Evolutionary conservation across 2,329 filamentous ascomycete species (phyloP).

Genomic region (Fusarium chlamydosporum): DNA sequence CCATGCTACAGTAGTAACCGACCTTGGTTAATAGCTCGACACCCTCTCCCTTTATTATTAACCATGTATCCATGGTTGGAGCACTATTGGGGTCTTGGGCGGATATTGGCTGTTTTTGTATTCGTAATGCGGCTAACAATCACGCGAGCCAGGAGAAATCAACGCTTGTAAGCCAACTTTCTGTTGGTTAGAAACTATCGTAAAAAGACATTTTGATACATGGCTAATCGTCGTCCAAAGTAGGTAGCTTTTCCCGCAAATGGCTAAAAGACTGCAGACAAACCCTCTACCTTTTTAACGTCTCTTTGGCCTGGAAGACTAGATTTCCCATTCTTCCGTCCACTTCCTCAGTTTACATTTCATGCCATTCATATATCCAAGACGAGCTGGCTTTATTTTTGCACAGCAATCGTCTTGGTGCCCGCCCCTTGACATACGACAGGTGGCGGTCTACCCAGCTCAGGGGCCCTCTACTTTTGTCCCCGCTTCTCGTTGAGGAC

Average conservation of each 20-base stretch:
- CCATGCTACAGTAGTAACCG: neutral
- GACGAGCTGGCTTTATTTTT: constrained; percentile 35
- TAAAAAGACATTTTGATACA: constrained; percentile 50
- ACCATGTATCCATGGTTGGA: no score
- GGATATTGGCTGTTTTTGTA: neutral
- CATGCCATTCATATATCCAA: constrained; percentile 51
- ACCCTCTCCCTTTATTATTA: neutral
- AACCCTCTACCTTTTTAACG: constrained; percentile 51
- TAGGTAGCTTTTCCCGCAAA: constrained; percentile 50
- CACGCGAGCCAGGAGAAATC: constrained; percentile 5
- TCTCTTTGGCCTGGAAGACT: constrained; percentile 47
- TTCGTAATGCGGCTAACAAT: neutral
- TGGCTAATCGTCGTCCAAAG: constrained; percentile 49
- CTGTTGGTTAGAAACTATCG: constrained; percentile 44
- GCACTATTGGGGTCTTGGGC: neutral
- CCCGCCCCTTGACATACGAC: constrained; percentile 51
- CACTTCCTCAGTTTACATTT: constrained; percentile 41
- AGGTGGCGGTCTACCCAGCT: constrained; percentile 24
- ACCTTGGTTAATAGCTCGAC: neutral
- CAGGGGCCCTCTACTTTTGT: constrained; percentile 50
- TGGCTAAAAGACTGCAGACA: constrained; percentile 47
- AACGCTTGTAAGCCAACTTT: constrained; percentile 44
- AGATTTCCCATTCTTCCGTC: constrained; percentile 28
- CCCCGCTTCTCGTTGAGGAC: constrained; percentile 75
- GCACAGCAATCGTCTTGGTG: constrained; percentile 48